These are phyloP conservation scores for Fusarium irregulare DNA, from an alignment of 2,329 filamentous ascomycete species.

Conservation along the genomic window DNA sequence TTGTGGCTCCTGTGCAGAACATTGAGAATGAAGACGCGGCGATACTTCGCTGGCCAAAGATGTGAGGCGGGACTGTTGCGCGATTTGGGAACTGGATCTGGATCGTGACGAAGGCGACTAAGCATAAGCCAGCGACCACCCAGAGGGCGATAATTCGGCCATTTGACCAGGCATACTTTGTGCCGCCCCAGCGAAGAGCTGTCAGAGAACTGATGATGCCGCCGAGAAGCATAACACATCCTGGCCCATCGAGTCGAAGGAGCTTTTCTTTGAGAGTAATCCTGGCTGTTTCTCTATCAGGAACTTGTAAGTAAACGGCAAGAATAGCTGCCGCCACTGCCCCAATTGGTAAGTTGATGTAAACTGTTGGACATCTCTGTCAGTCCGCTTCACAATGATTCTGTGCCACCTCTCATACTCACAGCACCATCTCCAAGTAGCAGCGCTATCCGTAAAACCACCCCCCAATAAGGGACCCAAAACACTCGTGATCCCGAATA, in stretches of 20 bases:
- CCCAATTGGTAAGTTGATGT: conserved; percentile 8
- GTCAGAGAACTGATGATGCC: conserved; percentile 12
- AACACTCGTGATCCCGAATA: neutral
- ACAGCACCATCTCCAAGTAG: neutral
- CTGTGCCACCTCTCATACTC: neutral
- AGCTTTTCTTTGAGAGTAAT: conserved; percentile 20
- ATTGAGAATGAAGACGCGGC: conserved; percentile 25
- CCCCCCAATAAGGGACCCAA: neutral
- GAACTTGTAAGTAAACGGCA: neutral
- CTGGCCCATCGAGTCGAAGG: conserved; percentile 12
- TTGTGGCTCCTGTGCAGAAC: conserved; percentile 20
- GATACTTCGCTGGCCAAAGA: conserved; percentile 15
- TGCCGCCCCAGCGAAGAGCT: conserved; percentile 26
- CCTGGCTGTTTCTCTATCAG: neutral
- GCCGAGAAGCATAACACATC: conserved; percentile 11
- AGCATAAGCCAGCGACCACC: neutral
- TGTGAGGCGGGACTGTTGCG: conserved; percentile 10
- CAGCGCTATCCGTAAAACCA: neutral
- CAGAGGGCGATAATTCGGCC: neutral
- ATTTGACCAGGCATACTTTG: conserved; percentile 16
- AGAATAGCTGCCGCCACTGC: conserved; percentile 13
- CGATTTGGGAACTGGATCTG: conserved; percentile 2
- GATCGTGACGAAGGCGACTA: neutral
- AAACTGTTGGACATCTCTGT: neutral
- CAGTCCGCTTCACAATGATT: neutral